Conservation (phyloP, 2,329 filamentous ascomycete genomes). For the Uncinocarpus reesii region DNA sequence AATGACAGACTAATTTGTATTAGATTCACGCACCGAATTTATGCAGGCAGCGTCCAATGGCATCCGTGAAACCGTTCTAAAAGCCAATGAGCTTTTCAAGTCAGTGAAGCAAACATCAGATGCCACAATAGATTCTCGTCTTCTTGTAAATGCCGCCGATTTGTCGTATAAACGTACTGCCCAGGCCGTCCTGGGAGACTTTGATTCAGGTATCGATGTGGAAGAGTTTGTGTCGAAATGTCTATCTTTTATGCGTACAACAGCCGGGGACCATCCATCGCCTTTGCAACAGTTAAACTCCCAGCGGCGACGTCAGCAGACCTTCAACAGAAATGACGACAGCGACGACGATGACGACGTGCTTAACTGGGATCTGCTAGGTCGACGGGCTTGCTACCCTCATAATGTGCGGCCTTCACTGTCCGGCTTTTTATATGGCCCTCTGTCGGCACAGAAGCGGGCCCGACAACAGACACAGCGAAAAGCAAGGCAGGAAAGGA, state of each 20-base stretch:
- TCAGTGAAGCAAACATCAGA: slow-evolving; percentile 80
- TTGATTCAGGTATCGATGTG: slow-evolving; percentile 66
- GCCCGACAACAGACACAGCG: slow-evolving; percentile 60
- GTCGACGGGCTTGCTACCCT: slow-evolving; percentile 64
- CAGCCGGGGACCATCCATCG: slow-evolving; percentile 46
- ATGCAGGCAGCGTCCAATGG: slow-evolving; percentile 55
- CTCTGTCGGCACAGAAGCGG: slow-evolving; percentile 80
- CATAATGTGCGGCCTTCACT: slow-evolving; percentile 63
- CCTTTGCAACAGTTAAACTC: slow-evolving; percentile 24
- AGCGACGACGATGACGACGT: slow-evolving; percentile 60
- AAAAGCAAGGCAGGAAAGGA: slow-evolving; percentile 57
- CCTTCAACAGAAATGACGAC: slow-evolving; percentile 50
- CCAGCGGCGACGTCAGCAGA: slow-evolving; percentile 34
- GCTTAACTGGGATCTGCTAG: slow-evolving; percentile 78
- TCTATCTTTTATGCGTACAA: slow-evolving; percentile 73
- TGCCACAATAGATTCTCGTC: slow-evolving; percentile 78
- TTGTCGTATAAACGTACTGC: slow-evolving; percentile 68
- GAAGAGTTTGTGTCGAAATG: slow-evolving; percentile 89
- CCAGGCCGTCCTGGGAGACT: slow-evolving; percentile 61
- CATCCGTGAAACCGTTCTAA: slow-evolving; percentile 54
- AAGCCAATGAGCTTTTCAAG: slow-evolving; percentile 55
- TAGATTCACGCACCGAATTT: slow-evolving; percentile 62
- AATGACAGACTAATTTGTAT: not conserved
- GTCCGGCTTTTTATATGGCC: slow-evolving; percentile 76
- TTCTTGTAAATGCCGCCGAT: slow-evolving; percentile 71